These are phyloP conservation scores for Paraurostyla sp. DNA, from an alignment of 73 alveolate species.

Conservation along the genomic window DNA sequence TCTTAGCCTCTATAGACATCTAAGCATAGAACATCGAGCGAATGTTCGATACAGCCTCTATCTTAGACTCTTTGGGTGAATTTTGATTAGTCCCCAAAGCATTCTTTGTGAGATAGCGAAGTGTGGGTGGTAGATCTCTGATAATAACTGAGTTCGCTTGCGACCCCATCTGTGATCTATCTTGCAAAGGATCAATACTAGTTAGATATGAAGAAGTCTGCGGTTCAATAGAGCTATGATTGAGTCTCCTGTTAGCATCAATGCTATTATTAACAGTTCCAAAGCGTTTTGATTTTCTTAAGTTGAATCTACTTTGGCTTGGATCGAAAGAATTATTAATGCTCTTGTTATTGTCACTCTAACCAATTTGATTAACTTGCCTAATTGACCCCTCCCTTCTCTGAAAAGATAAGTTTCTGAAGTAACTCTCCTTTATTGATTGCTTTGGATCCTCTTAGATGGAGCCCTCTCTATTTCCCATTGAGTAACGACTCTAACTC, in stretches of 20 bases:
- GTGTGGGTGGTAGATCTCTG: conserved; percentile 47
- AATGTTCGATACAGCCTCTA: conserved; percentile 39
- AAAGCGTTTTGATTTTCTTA: background rate
- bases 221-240: background rate
- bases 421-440: conserved; percentile 33
- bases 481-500: too few relatives aligned
- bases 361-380: conserved; percentile 23
- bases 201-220: background rate
- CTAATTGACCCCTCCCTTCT: conserved; percentile 54
- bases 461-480: too few relatives aligned
- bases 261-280: conserved; percentile 23
- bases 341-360: background rate
- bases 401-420: background rate
- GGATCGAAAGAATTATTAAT: too few relatives aligned
- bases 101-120: conserved; percentile 6
- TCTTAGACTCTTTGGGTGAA: conserved; percentile 36
- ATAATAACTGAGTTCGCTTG: background rate
- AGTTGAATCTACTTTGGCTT: background rate
- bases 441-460: too few relatives aligned
- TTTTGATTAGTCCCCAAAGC: background rate
- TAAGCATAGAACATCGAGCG: conserved; percentile 57
- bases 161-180: background rate
- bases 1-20: conserved; percentile 70
- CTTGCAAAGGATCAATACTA: conserved; percentile 1
- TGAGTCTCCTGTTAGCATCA: background rate